phyloP scores from a whole-genome alignment of 257 asterid species.

The Nicotiana obtusifolia region DNA sequence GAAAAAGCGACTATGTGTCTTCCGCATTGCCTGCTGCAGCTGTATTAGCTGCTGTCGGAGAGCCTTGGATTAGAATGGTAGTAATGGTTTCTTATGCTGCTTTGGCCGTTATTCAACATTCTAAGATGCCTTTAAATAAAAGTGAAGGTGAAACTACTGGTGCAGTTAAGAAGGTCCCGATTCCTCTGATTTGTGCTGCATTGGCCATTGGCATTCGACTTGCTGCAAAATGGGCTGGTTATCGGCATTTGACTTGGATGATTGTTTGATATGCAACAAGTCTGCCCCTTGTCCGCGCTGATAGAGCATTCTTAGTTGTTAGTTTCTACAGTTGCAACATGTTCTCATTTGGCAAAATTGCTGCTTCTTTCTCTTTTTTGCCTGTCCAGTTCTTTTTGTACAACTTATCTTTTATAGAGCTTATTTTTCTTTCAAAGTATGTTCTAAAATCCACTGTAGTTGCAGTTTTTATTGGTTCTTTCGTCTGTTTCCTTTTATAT shows the following conservation, averaged over 20 bases:
- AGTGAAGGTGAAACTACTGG: conserved; percentile 24
- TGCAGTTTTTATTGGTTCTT: not conserved
- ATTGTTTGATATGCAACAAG: conserved; percentile 32
- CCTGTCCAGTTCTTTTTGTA: not conserved
- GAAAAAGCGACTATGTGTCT: conserved; percentile 71
- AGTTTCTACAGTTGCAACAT: not conserved
- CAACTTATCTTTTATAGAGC: not conserved
- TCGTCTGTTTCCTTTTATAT: too few species aligned
- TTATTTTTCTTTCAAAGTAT: not conserved
- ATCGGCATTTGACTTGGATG: conserved; percentile 98
- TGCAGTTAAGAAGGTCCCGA: conserved; percentile 42
- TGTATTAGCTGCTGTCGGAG: conserved; percentile 79
- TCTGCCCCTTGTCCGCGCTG: not conserved
- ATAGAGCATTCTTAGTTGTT: not conserved
- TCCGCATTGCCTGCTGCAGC: conserved; percentile 78
- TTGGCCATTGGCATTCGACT: conserved; percentile 64
- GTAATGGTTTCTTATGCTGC: conserved; percentile 47
- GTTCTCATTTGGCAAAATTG: not conserved
- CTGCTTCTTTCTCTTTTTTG: not conserved
- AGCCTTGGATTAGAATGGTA: conserved; percentile 78
- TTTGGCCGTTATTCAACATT: conserved; percentile 51
- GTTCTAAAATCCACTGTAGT: not conserved
- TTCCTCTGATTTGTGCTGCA: conserved; percentile 72
- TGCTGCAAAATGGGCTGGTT: conserved; percentile 90
- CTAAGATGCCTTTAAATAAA: conserved; percentile 21